phyloP scores from a whole-genome alignment of 768 basidiomycete genomes.

The Rhizopogon roseolus region DNA sequence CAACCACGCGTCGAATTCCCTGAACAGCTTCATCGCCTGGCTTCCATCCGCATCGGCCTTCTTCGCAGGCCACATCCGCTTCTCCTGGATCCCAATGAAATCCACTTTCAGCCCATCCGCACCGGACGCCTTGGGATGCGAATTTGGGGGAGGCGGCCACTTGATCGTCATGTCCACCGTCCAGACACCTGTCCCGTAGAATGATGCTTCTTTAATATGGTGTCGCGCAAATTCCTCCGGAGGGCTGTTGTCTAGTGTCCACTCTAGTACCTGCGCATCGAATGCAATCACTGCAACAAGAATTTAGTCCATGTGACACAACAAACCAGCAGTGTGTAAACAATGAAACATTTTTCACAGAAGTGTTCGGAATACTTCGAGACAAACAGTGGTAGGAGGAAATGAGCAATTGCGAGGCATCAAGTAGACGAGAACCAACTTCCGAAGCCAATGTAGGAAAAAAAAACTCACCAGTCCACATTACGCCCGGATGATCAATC shows the following conservation, averaged over 20 bases:
- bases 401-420: background rate
- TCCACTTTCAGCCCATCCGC: constrained; percentile 46
- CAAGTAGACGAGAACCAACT: background rate
- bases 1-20: constrained; percentile 72
- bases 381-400: background rate
- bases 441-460: background rate
- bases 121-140: constrained; percentile 16
- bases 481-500: constrained; percentile 74
- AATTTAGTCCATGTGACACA: background rate
- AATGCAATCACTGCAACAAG: constrained; percentile 69
- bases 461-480: constrained; percentile 67
- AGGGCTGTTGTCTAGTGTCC: constrained; percentile 79
- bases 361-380: too few species aligned
- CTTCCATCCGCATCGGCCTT: constrained; percentile 41
- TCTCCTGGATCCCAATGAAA: constrained; percentile 80
- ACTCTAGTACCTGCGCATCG: constrained; percentile 81
- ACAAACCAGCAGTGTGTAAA: background rate
- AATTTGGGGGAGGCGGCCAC: constrained; percentile 25
- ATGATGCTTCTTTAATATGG: constrained; percentile 89
- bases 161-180: constrained; percentile 67
- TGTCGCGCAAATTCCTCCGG: constrained; percentile 74
- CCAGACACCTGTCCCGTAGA: constrained; percentile 74
- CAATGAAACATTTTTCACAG: too few species aligned
- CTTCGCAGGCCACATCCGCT: constrained; percentile 81
- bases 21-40: constrained; percentile 69